Conservation (phyloP, 2,329 filamentous ascomycete genomes). For the Verticillium albo-atrum region DNA sequence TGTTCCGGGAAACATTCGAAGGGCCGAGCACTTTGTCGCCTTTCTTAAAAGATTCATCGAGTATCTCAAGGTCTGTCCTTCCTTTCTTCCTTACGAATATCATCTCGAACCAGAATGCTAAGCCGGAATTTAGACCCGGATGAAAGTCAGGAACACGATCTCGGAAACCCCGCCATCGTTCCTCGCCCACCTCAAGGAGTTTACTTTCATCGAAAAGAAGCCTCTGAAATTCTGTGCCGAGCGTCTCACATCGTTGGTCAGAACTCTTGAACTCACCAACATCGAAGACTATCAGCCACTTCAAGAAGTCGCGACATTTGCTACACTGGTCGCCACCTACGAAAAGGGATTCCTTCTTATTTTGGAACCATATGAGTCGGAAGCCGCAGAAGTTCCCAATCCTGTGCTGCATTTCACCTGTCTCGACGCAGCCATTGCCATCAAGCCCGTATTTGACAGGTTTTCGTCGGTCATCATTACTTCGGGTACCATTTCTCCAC, state of each 20-base stretch:
- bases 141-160: slow-evolving; percentile 97
- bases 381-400: slow-evolving; percentile 91
- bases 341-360: slow-evolving; percentile 95
- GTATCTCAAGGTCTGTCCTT: slow-evolving; percentile 66
- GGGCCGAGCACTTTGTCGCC: slow-evolving; percentile 92
- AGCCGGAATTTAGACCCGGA: slow-evolving; percentile 61
- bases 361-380: slow-evolving; percentile 94
- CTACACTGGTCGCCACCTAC: slow-evolving; percentile 92
- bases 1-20: slow-evolving; percentile 90
- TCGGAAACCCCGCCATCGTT: slow-evolving; percentile 96
- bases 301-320: slow-evolving; percentile 96
- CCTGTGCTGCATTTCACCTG: slow-evolving; percentile 97
- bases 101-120: neutral
- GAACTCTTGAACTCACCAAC: slow-evolving; percentile 91
- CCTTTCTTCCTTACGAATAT: no score
- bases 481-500: slow-evolving; percentile 90
- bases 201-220: slow-evolving; percentile 97
- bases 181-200: slow-evolving; percentile 84
- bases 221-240: slow-evolving; percentile 93
- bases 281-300: slow-evolving; percentile 97
- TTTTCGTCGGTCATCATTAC: slow-evolving; percentile 99
- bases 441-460: slow-evolving; percentile 94
- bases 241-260: slow-evolving; percentile 85
- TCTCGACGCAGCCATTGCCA: slow-evolving; percentile 94
- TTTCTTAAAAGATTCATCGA: slow-evolving; percentile 97